Base-by-base conservation (phyloP, 768 basidiomycete species). In the Amanita pseudoporphyria region DNA sequence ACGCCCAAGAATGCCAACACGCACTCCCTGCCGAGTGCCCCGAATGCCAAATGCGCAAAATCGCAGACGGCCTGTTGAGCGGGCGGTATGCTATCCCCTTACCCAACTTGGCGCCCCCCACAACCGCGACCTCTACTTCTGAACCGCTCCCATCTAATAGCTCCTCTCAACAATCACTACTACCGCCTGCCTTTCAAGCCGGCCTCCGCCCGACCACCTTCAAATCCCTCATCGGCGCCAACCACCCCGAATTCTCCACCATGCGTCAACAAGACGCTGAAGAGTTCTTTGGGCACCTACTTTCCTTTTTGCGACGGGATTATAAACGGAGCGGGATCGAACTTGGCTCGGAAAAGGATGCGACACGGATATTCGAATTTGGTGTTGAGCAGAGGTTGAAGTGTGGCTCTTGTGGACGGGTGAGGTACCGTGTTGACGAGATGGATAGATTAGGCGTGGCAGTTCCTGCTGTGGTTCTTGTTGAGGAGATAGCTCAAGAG, bases 211-310 rank as follows among this genome's bases (percentile, higher is more conserved):
- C 95, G 0, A 71, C 72, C 1, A 79, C 79, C 54, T 91, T 98
- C 72, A 98, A 97, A 65, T 69, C 81, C 4, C 76, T 98, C 9
- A 79, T 98, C 31, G 95, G 95, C 2, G 88, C 86, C 56, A 92
- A 90, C 1, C 96, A 98, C 58, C 78, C 78, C 28, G 96, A 97
- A 66, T 98, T 98, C 58, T 72, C 87, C 30, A 98, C 94, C 41
- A 98, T 97, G 94, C 76, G 79, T 46, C 95, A 99, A 64, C 96
- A 98, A 61, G 96, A 99, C 59, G 82, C 93, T 5, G 92, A 95
- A 60, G 95, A 98, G 66, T 98, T 97, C 68, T 74, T 99, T 47
- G 75, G 79, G 31, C 80, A 95, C 65, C 68, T 98, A 1, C 58
- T 98, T 46, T 82, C 80, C 4, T 71, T 78, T 16, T 65, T 99